Evolutionary conservation across 768 basidiomycete genomes (phyloP), one percentile per base, ranked within the genome.

Genomic region (Suillus discolor): DNA sequence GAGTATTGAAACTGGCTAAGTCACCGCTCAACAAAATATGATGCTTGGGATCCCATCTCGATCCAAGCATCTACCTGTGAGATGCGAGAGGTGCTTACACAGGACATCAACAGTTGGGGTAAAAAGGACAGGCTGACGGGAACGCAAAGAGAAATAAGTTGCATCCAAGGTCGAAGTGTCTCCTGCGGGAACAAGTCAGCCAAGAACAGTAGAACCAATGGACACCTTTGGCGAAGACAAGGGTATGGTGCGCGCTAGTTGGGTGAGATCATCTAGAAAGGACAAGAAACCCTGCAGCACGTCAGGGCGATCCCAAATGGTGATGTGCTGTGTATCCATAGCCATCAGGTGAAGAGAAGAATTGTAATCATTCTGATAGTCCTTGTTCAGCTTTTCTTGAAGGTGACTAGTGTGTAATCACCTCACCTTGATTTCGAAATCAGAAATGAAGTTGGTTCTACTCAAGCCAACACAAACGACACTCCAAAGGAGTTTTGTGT

Each of bases 181-280:
- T 0, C 87, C 89, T 0, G 85, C 81, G 20, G 75, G 67, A 39
- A 91, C 77, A 11, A 90, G 76, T 2, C 74, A 69, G 1, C 90
- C 90, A 6, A 79, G 71, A 20, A 89, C 84, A 55, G 85, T 88
- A 11, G 90, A 91, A n/a, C 86, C 77, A 49, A 91, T 75, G 0
- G 89, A 85, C 49, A 92, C 80, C 0, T 74, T 79, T 0, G 90
- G 88, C 3, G 87, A 67, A 20, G 72, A 75, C 47, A 87, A 67
- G 0, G 73, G 71, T 41, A 86, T 69, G 7, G 70, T 72, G 12
- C 69, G 28, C 28, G 28, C 28, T 28, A 28, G 28, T 28, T 3
- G 28, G 28, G 28, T 28, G 28, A 28, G 28, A 28, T 28, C 28
- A 28, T 28, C 28, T 28, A 28, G 28, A 28, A 28, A 76, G 20